These are phyloP conservation scores for Trichoderma polysporum DNA, from an alignment of 2,329 filamentous ascomycete species.

Conservation along the genomic window DNA sequence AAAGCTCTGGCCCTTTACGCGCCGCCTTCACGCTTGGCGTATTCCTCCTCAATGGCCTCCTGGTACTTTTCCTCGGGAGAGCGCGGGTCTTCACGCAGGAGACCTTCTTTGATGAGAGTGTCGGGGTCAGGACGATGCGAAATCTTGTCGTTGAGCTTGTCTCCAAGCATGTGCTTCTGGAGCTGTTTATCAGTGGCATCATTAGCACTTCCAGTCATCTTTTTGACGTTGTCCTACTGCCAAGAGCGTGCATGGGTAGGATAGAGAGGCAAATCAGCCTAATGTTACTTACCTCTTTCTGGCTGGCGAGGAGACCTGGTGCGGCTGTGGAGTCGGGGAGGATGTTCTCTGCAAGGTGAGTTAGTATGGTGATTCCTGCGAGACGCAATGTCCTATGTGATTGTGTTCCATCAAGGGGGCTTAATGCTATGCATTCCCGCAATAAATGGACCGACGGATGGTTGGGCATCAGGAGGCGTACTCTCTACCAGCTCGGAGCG, in stretches of 20 bases:
- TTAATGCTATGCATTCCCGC: not conserved
- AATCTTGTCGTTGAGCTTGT: conserved; percentile 85
- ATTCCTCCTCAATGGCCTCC: conserved; percentile 63
- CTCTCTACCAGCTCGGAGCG: conserved; percentile 77
- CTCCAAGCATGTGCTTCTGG: conserved; percentile 82
- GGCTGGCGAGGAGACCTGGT: conserved; percentile 74
- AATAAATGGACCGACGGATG: too few species aligned
- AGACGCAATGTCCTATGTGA: not conserved
- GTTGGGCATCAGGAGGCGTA: conserved; percentile 42
- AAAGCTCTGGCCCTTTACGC: conserved; percentile 42
- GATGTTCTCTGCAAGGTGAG: conserved; percentile 68
- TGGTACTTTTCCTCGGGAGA: conserved; percentile 56
- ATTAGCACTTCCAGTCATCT: not conserved
- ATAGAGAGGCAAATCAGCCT: not conserved
- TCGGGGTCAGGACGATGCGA: conserved; percentile 74
- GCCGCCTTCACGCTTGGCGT: conserved; percentile 62
- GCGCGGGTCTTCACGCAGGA: conserved; percentile 68
- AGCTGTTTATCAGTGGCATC: conserved; percentile 46
- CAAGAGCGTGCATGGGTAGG: not conserved
- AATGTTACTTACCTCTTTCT: conserved; percentile 60
- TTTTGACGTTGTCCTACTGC: not conserved
- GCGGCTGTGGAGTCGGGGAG: conserved; percentile 76
- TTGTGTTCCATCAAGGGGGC: too few species aligned
- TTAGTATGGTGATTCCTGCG: not conserved
- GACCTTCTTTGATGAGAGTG: conserved; percentile 73